Conservation (phyloP, 192 early-diverging fungal genomes). For the Spinellus fusiger region DNA sequence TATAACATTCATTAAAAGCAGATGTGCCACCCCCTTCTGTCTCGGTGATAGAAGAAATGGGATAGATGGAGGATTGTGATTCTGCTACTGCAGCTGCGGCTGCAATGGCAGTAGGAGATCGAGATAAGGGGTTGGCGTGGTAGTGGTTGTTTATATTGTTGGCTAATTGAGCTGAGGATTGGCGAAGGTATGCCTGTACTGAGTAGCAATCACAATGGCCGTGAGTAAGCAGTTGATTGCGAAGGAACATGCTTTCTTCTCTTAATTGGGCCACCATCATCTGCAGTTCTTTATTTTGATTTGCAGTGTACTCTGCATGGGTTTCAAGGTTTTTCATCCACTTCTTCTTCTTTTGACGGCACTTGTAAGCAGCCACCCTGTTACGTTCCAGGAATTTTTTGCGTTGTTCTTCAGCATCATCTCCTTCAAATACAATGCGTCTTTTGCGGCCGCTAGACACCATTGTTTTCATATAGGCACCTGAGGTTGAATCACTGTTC, state of each 20-base stretch:
- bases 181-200: conserved; percentile 19
- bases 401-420: conserved; percentile 21
- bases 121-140: no score
- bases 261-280: conserved; percentile 14
- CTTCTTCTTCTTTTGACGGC: conserved; percentile 33
- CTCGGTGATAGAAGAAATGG: no score
- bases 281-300: conserved; percentile 25
- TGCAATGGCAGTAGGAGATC: no score
- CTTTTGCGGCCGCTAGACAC: conserved; percentile 13
- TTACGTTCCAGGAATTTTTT: conserved; percentile 22
- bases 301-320: conserved; percentile 15
- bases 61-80: no score
- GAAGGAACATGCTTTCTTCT: conserved; percentile 28
- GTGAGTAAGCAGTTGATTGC: conserved; percentile 27
- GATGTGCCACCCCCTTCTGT: no score
- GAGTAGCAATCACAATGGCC: conserved; percentile 24
- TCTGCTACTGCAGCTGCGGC: no score
- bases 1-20: no score
- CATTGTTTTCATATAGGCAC: neutral
- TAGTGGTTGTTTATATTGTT: no score
- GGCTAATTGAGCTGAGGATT: conserved; percentile 11
- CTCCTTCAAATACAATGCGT: conserved; percentile 18
- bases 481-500: neutral
- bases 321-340: conserved; percentile 32
- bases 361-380: conserved; percentile 28